A percentile compares a stretch with the other conserved stretches of the same genome.
Conservation (phyloP, 257 asterid genomes). For the Lycium ferocissimum region DNA sequence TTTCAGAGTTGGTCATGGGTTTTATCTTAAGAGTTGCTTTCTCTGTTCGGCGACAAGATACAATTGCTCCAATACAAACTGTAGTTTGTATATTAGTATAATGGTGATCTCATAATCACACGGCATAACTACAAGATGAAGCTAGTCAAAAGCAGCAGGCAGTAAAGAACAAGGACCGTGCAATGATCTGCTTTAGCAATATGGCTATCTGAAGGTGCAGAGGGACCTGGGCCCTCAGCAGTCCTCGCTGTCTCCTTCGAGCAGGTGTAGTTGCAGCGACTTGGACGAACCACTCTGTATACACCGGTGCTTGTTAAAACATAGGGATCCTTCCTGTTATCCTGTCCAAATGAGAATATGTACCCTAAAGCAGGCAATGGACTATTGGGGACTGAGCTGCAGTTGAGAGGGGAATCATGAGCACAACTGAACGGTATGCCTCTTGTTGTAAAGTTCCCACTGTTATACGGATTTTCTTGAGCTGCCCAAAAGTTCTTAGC, state of each 20-base stretch:
- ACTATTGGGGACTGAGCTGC: conserved; percentile 69
- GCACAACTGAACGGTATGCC: conserved; percentile 77
- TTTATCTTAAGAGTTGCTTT: conserved; percentile 20
- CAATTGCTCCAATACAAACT: neutral
- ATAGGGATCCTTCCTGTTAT: conserved; percentile 70
- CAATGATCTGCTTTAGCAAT: conserved; percentile 38
- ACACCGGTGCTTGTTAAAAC: conserved; percentile 75
- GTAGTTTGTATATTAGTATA: neutral
- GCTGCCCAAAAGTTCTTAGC: conserved; percentile 82
- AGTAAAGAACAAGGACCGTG: conserved; percentile 46
- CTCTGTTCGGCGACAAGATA: neutral
- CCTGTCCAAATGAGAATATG: conserved; percentile 85
- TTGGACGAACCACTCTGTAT: conserved; percentile 86
- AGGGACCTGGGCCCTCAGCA: conserved; percentile 36
- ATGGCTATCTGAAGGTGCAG: conserved; percentile 52
- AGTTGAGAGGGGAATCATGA: conserved; percentile 73
- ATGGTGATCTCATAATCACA: neutral
- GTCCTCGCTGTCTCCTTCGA: conserved; percentile 63
- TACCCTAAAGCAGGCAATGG: conserved; percentile 71
- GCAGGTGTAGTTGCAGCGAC: conserved; percentile 85
- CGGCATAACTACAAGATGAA: conserved; percentile 39
- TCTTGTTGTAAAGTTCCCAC: conserved; percentile 76
- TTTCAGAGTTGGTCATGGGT: neutral
- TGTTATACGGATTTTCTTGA: conserved; percentile 65
- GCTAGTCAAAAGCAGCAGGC: conserved; percentile 42